Conservation (phyloP, 257 asterid genomes). For the Ilex asprella region DNA sequence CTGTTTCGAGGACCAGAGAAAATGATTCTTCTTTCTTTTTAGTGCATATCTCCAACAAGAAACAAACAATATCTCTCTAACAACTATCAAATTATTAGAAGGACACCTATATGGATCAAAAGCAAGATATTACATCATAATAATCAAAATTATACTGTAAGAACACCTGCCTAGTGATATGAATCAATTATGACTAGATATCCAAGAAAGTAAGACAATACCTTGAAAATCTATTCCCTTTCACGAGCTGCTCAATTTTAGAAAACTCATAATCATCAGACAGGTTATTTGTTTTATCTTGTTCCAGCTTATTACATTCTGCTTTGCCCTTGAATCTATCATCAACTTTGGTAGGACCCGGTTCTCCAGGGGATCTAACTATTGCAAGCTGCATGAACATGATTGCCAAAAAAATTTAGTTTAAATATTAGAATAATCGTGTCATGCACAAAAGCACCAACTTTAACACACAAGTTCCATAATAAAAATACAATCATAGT, state of each 20-base stretch:
- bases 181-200: conserved; percentile 8
- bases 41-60: too few relatives aligned
- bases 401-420: conserved; percentile 5
- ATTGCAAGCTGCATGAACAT: conserved; percentile 37
- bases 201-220: conserved; percentile 16
- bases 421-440: too few relatives aligned
- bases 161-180: neutral
- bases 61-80: neutral
- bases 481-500: too few relatives aligned
- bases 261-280: conserved; percentile 35
- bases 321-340: conserved; percentile 10
- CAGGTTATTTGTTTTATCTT: conserved; percentile 19
- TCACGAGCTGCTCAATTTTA: conserved; percentile 63
- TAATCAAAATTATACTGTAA: neutral
- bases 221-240: conserved; percentile 65
- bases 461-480: too few relatives aligned
- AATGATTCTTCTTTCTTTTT: too few relatives aligned
- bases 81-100: neutral
- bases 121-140: neutral
- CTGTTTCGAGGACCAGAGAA: too few relatives aligned
- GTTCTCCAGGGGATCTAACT: conserved; percentile 36
- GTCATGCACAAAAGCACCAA: too few relatives aligned
- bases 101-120: neutral
- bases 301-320: conserved; percentile 7
- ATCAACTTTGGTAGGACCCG: conserved; percentile 18